Base-by-base conservation (phyloP, 306 rosid species). In the Begonia loranthoides region DNA sequence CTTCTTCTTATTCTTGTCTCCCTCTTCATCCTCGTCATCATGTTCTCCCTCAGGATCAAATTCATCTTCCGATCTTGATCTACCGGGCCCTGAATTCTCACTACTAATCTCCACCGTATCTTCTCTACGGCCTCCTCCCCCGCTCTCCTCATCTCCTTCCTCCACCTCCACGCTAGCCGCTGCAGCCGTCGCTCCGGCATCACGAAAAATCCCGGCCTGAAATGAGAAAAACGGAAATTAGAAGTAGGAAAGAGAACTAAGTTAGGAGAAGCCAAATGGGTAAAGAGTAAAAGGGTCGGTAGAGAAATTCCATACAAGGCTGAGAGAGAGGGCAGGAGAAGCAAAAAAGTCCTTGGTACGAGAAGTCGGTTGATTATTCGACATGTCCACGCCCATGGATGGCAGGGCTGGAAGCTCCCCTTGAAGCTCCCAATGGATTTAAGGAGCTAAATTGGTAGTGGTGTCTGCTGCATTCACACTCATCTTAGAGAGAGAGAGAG, bases 301-400 rank as follows among this genome's bases (percentile, higher is more conserved):
- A 12, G 10, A 9, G 10, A 11, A 28, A 11, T 15, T 21, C 14
- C 47, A 9, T 82, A 90, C 99, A 15, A 90, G 99, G 68, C 93
- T 82, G 9, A 90, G 96, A 41, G 99, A 90, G 41, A 90, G 99
- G 65, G 99, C 88, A 0, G 99, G 99, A 54, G 99, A 78, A 34
- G 85, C 72, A 36, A 86, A 90, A 59, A 80, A 90, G 69, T 90
- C 94, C 57, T 82, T 90, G 72, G 92, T 74, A 28, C 62, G 90
- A 68, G 94, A 80, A 71, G 80, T 43, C 38, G 86, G 85, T 9
- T 73, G 95, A 52, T 76, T 82, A 50, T 90, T 80, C 22, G 97
- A 80, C 97, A 90, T 90, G 92, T 86, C 88, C 56, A 69, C 92
- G 79, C 77, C 85, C 94, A 90, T 78, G 77, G 65, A 55, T 14